Evolutionary conservation across 2,329 filamentous ascomycete genomes (phyloP).

Genomic region (Penicillium sp.): DNA sequence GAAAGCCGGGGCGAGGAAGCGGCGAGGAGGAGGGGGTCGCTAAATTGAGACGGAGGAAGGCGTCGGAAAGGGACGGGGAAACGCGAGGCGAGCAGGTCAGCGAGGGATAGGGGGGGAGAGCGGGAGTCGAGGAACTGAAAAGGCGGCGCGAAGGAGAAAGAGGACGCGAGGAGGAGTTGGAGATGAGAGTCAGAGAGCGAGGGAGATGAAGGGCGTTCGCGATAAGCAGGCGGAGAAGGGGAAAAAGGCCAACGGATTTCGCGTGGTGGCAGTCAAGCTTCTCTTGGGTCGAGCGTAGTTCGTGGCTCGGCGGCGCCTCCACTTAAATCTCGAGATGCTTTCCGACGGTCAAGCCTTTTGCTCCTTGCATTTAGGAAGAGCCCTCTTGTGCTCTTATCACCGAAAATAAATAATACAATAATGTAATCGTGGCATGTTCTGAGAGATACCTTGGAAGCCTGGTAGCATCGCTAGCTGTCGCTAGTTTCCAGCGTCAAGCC

Average conservation of each 20-base stretch:
- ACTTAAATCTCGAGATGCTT: slow-evolving; percentile 10
- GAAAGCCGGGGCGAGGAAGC: slow-evolving; percentile 1
- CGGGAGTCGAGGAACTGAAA: slow-evolving; percentile 70
- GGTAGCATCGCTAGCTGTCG: background rate
- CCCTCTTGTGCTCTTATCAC: background rate
- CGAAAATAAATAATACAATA: background rate
- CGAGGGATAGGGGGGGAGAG: slow-evolving; percentile 83
- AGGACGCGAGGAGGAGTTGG: slow-evolving; percentile 42
- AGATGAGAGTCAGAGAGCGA: slow-evolving; percentile 61
- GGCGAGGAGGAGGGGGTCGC: slow-evolving; percentile 1
- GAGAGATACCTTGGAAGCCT: background rate
- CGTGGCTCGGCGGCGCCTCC: slow-evolving; percentile 28
- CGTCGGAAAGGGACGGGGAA: slow-evolving; percentile 9
- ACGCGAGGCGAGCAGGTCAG: slow-evolving; percentile 52
- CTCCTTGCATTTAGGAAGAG: background rate
- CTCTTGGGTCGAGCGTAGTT: slow-evolving; percentile 32
- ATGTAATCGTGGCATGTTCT: background rate
- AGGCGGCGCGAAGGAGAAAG: slow-evolving; percentile 25
- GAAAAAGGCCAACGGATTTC: slow-evolving; percentile 29
- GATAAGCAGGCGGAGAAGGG: slow-evolving; percentile 36
- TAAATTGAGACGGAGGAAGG: background rate
- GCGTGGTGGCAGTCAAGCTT: slow-evolving; percentile 40
- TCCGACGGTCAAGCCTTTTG: background rate
- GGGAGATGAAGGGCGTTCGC: slow-evolving; percentile 23
- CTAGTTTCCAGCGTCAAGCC: background rate